Evolutionary conservation across 2,329 filamentous ascomycete genomes (phyloP).

Genomic region (Colletotrichum sp.): DNA sequence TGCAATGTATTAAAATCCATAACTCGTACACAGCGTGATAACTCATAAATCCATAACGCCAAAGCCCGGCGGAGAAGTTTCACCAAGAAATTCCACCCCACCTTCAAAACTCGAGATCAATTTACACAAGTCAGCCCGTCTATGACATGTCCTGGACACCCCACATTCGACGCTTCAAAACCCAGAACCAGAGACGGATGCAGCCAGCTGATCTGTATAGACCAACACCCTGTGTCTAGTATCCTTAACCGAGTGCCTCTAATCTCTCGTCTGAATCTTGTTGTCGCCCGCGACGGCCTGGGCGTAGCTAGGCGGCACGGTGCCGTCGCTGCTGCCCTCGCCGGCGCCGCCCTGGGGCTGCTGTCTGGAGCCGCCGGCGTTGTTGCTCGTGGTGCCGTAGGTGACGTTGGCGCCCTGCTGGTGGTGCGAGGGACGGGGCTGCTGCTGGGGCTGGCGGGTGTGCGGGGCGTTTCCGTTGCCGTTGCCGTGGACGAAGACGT

Average conservation of each 20-base stretch:
- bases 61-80: neutral
- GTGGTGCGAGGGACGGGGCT: slow-evolving; percentile 33
- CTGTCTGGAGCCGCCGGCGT: slow-evolving; percentile 27
- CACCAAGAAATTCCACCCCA: neutral
- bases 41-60: neutral
- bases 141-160: neutral
- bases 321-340: slow-evolving; percentile 49
- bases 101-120: neutral
- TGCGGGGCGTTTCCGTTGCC: slow-evolving; percentile 29
- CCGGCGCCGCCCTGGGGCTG: slow-evolving; percentile 38
- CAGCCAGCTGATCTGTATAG: neutral
- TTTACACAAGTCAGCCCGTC: neutral
- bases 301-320: slow-evolving; percentile 82
- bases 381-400: slow-evolving; percentile 49
- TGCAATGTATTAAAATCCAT: neutral
- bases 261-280: slow-evolving; percentile 80
- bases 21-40: slow-evolving; percentile 9
- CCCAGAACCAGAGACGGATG: neutral
- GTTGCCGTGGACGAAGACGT: slow-evolving; percentile 74
- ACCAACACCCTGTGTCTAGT: neutral
- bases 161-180: neutral
- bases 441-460: slow-evolving; percentile 34
- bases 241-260: slow-evolving; percentile 24
- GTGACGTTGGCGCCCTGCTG: slow-evolving; percentile 39
- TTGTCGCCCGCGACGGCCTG: slow-evolving; percentile 85